Conservation (phyloP, 169 alveolate species). For the Cryptosporidium parvum region DNA sequence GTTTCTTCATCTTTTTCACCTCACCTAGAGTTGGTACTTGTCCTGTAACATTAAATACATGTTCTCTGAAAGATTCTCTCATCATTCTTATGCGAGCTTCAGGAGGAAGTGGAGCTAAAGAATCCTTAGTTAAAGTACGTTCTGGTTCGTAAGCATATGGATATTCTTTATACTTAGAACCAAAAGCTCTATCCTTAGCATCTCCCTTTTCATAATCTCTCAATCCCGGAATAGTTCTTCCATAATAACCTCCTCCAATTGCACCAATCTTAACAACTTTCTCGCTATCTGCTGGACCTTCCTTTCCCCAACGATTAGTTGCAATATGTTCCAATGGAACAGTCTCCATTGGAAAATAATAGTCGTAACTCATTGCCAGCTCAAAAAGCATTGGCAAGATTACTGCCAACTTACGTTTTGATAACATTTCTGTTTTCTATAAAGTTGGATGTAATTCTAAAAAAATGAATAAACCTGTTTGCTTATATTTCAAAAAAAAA, state of each 20-base stretch:
- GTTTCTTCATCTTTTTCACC: constrained; percentile 1
- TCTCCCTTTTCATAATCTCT: constrained; percentile 30
- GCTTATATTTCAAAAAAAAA: neutral
- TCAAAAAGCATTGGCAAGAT: constrained; percentile 43
- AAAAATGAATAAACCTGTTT: neutral
- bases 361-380: constrained; percentile 31
- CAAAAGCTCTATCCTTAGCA: constrained; percentile 46
- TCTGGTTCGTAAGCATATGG: constrained; percentile 20
- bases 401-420: constrained; percentile 59
- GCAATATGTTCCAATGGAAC: neutral
- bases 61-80: constrained; percentile 51
- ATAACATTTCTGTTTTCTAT: constrained; percentile 27
- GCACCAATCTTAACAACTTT: constrained; percentile 16
- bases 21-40: constrained; percentile 37
- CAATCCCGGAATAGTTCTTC: constrained; percentile 15
- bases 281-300: neutral
- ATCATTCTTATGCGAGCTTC: constrained; percentile 48
- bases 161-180: constrained; percentile 9
- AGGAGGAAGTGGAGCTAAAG: constrained; percentile 13
- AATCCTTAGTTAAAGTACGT: neutral
- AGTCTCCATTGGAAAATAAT: neutral
- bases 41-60: constrained; percentile 24
- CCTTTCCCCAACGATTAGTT: constrained; percentile 37
- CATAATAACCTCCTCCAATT: constrained; percentile 70
- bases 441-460: constrained; percentile 18